phyloP scores from a whole-genome alignment of 257 asterid genomes.

The Eustoma russellianum region DNA sequence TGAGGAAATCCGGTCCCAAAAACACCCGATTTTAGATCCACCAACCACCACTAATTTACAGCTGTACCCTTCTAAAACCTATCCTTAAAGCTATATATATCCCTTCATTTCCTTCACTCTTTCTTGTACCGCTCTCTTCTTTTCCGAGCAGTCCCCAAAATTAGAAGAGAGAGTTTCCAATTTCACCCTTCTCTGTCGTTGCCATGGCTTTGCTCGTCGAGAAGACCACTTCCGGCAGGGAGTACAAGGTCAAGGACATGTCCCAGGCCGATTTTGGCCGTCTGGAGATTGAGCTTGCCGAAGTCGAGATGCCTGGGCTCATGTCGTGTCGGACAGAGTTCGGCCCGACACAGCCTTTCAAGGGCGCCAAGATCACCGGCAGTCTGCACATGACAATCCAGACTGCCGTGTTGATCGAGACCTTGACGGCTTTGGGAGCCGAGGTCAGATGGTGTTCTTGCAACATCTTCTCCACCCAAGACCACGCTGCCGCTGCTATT shows the following conservation, averaged over 20 bases:
- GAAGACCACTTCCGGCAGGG: slow-evolving; percentile 70
- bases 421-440: slow-evolving; percentile 74
- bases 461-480: slow-evolving; percentile 85
- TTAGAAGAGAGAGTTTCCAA: slow-evolving; percentile 5
- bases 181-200: too few species aligned
- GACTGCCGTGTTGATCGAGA: slow-evolving; percentile 72
- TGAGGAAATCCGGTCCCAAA: too few species aligned
- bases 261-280: slow-evolving; percentile 89
- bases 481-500: slow-evolving; percentile 80
- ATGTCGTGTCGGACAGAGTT: slow-evolving; percentile 66
- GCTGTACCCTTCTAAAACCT: slow-evolving; percentile 20
- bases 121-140: slow-evolving; percentile 15
- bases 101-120: slow-evolving; percentile 1
- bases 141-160: neutral
- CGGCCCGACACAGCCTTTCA: slow-evolving; percentile 69
- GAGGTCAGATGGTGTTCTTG: slow-evolving; percentile 94
- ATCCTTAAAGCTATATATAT: slow-evolving; percentile 20
- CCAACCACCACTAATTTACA: slow-evolving; percentile 15
- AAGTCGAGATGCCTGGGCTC: slow-evolving; percentile 84
- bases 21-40: slow-evolving; percentile 2
- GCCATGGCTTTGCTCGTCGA: slow-evolving; percentile 67
- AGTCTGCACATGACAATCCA: slow-evolving; percentile 84
- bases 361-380: slow-evolving; percentile 72
- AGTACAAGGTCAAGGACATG: slow-evolving; percentile 90
- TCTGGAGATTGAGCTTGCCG: slow-evolving; percentile 79